Evolutionary conservation across 306 rosid species (phyloP), one percentile per base, ranked within the genome.

Genomic region (Abrus pulchellus): DNA sequence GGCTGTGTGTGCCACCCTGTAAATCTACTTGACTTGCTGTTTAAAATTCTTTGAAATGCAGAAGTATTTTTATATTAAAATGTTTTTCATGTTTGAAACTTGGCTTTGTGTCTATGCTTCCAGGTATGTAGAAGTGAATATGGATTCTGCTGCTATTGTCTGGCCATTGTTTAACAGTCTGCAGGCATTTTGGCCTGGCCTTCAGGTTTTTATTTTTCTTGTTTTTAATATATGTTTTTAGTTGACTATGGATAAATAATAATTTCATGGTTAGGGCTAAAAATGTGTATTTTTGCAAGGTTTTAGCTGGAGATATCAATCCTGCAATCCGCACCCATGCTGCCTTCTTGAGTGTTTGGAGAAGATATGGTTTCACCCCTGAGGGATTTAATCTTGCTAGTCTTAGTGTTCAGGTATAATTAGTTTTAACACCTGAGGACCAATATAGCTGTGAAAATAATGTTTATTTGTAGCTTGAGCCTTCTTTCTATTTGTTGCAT

Each of bases 181-280:
- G 86, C 99, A 94, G 89, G 99, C 99, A 45, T 94, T 94, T 87
- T 94, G 99, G 99, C 99, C 99, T 4, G 99, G 99, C 76, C 97
- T 94, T 86, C 99, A 94, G 99, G 99, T 94, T 91, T 81, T 59
- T 20, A 38, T 34, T 65, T 53, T 77, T 48, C 48, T 62, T 65
- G 20, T 62, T 76, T 84, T 76, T 70, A 27, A 61, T 49, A 44
- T 40, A 10, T 52, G 45, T 62, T 70, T 82, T 72, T 72, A 61
- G 54, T 77, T 56, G 48, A 81, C 43, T 62, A 29, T 80, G 80
- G 82, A 54, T 80, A 68, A 79, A 41, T 57, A 44, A 65, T 29
- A 44, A 7, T 40, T 61, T 10, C 27, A 50, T 81, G 41, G 57
- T 59, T 72, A 68, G 75, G 45, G 87, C 74, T 77, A 75, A 70